Evolutionary conservation across 148 eudicot genomes (phyloP).

Genomic region (Selenicereus undatus): DNA sequence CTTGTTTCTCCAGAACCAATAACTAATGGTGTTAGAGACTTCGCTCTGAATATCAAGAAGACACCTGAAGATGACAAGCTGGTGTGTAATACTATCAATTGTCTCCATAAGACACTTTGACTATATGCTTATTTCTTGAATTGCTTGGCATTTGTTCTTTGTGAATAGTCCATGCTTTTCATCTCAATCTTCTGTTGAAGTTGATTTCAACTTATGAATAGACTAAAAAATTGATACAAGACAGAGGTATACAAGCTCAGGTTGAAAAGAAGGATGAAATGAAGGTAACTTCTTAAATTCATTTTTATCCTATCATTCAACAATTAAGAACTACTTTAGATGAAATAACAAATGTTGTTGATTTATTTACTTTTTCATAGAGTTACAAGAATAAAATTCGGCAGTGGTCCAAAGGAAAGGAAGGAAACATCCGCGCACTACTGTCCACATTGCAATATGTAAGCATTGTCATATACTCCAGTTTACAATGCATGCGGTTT

Average conservation of each 20-base stretch:
- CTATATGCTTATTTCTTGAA: not conserved
- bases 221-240: slow-evolving; percentile 42
- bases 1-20: slow-evolving; percentile 35
- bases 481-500: not conserved
- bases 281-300: slow-evolving; percentile 31
- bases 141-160: not conserved
- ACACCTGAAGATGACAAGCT: slow-evolving; percentile 29
- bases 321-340: slow-evolving; percentile 1
- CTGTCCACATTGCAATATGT: slow-evolving; percentile 91
- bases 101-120: not conserved
- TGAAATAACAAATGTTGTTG: not conserved
- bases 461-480: slow-evolving; percentile 20
- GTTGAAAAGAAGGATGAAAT: slow-evolving; percentile 37
- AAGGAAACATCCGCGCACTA: slow-evolving; percentile 83
- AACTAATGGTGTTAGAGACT: slow-evolving; percentile 25
- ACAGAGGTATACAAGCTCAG: slow-evolving; percentile 23
- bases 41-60: slow-evolving; percentile 34
- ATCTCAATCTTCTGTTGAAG: not conserved
- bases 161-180: not conserved
- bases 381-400: slow-evolving; percentile 49
- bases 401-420: slow-evolving; percentile 84
- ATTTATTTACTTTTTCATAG: slow-evolving; percentile 31
- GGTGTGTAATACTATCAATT: slow-evolving; percentile 37
- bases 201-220: slow-evolving; percentile 16
- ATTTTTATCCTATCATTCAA: not conserved